A percentile compares a stretch with the other conserved stretches of the same genome.
phyloP scores from a whole-genome alignment of 2,329 filamentous ascomycete species.

The Thermoascus crustaceus region DNA sequence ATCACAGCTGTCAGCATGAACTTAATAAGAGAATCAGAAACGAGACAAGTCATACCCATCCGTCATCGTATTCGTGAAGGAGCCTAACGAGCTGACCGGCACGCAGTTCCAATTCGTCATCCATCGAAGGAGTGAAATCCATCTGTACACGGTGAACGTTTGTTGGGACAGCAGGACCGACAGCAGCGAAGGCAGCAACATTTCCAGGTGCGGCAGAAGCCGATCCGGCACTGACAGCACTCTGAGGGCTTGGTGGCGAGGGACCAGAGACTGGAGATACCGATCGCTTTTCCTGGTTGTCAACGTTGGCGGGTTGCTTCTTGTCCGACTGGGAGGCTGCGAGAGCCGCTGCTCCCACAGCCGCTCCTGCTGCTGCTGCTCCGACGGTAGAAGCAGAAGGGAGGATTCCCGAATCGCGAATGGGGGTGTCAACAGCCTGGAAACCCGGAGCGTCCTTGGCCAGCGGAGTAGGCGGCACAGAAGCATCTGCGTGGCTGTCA shows the following conservation, averaged over 20 bases:
- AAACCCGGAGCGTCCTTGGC: slow-evolving; percentile 7
- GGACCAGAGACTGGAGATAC: slow-evolving; percentile 16
- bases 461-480: slow-evolving; percentile 15
- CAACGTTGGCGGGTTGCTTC: slow-evolving; percentile 14
- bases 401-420: slow-evolving; percentile 36
- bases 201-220: slow-evolving; percentile 41
- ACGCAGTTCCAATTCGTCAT: slow-evolving; percentile 77
- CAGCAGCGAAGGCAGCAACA: slow-evolving; percentile 54
- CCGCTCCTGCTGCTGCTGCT: slow-evolving; percentile 20
- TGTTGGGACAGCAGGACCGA: slow-evolving; percentile 51
- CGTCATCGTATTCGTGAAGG: slow-evolving; percentile 94
- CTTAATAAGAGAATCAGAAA: slow-evolving; percentile 5
- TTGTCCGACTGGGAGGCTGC: slow-evolving; percentile 16
- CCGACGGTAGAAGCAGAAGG: slow-evolving; percentile 31
- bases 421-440: slow-evolving; percentile 21
- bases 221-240: slow-evolving; percentile 15
- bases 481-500: slow-evolving; percentile 50
- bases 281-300: slow-evolving; percentile 14
- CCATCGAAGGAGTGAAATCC: slow-evolving; percentile 86
- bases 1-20: slow-evolving; percentile 26
- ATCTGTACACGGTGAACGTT: slow-evolving; percentile 89
- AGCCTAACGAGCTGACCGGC: slow-evolving; percentile 79
- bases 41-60: slow-evolving; percentile 64
- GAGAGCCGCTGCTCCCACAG: slow-evolving; percentile 32
- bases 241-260: slow-evolving; percentile 17